Evolutionary conservation across 768 basidiomycete species (phyloP).

Genomic region (Suillus lakei): DNA sequence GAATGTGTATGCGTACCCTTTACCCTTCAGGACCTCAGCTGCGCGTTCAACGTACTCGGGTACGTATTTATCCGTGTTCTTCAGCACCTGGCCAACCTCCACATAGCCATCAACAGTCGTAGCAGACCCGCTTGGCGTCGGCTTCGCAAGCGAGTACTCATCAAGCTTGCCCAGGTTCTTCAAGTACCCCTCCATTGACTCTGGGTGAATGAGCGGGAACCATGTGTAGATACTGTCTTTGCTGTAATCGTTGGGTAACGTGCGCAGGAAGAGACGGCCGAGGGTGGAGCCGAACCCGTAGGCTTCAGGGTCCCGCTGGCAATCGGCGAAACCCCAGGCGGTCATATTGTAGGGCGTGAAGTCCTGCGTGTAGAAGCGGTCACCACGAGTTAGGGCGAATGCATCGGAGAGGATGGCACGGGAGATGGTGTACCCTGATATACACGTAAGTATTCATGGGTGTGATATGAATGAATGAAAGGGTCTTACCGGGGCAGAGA

Average conservation of each 20-base stretch:
- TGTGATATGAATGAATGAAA: neutral
- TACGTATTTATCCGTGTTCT: constrained; percentile 48
- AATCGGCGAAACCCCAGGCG: constrained; percentile 84
- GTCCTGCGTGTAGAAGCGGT: constrained; percentile 82
- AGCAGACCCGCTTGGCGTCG: constrained; percentile 35
- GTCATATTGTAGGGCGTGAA: constrained; percentile 83
- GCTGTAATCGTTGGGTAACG: constrained; percentile 69
- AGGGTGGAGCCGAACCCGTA: constrained; percentile 76
- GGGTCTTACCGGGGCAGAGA: constrained; percentile 71
- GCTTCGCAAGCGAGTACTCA: constrained; percentile 61
- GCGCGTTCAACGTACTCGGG: constrained; percentile 56
- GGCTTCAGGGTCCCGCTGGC: constrained; percentile 71
- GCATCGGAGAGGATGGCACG: constrained; percentile 88
- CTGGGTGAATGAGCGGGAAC: constrained; percentile 88
- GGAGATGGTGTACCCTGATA: constrained; percentile 77
- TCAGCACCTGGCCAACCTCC: constrained; percentile 57
- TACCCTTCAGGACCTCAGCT: constrained; percentile 56
- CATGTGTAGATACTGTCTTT: constrained; percentile 78
- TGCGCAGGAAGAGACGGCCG: constrained; percentile 74
- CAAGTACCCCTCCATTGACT: constrained; percentile 64
- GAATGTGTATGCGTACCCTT: constrained; percentile 51
- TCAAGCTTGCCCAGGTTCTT: constrained; percentile 56
- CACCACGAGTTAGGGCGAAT: constrained; percentile 84
- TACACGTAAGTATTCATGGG: neutral
- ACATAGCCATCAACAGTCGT: constrained; percentile 50